Evolutionary conservation across 306 rosid species (phyloP).

Genomic region (Cucurbita ficifolia): DNA sequence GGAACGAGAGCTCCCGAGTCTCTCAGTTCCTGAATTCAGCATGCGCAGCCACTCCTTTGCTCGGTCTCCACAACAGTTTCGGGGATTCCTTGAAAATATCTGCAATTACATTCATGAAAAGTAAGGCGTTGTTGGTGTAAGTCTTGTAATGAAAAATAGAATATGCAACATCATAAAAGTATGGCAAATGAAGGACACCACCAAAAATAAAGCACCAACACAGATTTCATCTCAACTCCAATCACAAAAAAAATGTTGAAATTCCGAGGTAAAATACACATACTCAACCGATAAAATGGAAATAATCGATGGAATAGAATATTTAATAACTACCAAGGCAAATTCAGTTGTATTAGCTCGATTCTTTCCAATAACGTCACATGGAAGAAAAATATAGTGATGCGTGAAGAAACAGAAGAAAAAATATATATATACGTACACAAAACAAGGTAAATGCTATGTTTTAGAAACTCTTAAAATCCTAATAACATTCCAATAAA

Average conservation of each 20-base stretch:
- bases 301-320: background rate
- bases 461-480: no score
- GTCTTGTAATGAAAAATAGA: background rate
- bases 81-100: conserved; percentile 88
- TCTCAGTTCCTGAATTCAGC: conserved; percentile 28
- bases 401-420: background rate
- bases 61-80: conserved; percentile 63
- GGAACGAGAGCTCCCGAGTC: conserved; percentile 7
- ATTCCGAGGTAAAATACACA: background rate
- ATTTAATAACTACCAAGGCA: background rate
- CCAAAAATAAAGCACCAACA: no score
- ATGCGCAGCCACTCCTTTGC: conserved; percentile 80
- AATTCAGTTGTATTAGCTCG: background rate
- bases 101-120: conserved; percentile 20
- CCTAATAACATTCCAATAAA: background rate
- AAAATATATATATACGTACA: background rate
- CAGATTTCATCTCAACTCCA: background rate
- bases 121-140: background rate
- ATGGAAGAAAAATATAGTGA: background rate
- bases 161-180: background rate
- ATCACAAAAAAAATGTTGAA: background rate
- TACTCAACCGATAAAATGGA: background rate
- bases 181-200: background rate
- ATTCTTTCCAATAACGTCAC: background rate
- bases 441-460: no score